Evolutionary conservation across 1,284 basidiomycete species (phyloP), one percentile per base, ranked within the genome.

Genomic region (Ceratobasidium sp.): DNA sequence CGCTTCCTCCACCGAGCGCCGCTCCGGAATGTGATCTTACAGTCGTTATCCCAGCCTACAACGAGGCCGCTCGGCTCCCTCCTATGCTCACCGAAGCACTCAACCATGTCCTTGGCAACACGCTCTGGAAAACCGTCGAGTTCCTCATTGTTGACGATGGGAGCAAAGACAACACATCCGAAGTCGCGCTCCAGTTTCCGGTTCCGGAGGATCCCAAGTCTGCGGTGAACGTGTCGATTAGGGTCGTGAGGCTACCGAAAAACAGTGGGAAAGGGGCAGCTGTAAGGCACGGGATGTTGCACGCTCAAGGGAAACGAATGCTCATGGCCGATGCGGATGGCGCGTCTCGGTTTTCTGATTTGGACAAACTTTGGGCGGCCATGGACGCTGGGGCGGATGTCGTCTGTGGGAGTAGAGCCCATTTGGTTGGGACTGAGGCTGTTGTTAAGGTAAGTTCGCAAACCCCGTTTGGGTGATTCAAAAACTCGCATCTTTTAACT

Each of bases 261-360:
- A 98, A 97, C 78, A 81, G 92, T 12, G 95, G 95, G 0, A 98
- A 97, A 79, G 95, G 95, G 28, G 95, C 93, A 0, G 93, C 95
- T 0, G 95, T 97, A 23, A 84, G 91, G 49, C 95, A 96, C 80
- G 94, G 94, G 53, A 92, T 95, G 86, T 79, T 96, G 73, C 89
- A 92, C 78, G 85, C 87, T 5, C 85, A 92, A 3, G 95, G 95
- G 5, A 80, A 84, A 74, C 82, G 92, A n/a, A 82, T 97, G 60
- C 82, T 97, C 59, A 95, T 97, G 86, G 95, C 91, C 42, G 95
- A 98, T 78, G 95, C 95, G 6, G 95, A 98, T 33, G 95, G 92
- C 1, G 95, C 95, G 25, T 95, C 92, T 74, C 84, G 87, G 46
- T 96, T 98, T 76, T 83, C 87, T 56, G 95, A 96, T 77, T 79